These are phyloP conservation scores for Epichloe aotearoae DNA, from an alignment of 2,329 filamentous ascomycete species.

Conservation along the genomic window DNA sequence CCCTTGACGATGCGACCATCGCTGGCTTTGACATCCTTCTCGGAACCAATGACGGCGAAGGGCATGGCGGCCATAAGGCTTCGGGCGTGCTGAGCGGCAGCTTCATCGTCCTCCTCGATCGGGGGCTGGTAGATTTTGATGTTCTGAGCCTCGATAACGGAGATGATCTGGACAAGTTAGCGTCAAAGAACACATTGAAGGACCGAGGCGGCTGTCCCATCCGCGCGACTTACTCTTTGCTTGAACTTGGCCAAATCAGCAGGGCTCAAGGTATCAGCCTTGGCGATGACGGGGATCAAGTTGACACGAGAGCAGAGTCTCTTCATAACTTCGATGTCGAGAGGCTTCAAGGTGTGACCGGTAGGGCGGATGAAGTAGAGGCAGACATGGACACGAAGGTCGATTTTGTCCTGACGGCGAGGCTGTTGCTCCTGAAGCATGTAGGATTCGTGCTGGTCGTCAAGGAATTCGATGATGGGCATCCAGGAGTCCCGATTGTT, in stretches of 20 bases:
- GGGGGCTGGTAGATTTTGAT: conserved; percentile 99
- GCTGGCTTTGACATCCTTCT: conserved; percentile 96
- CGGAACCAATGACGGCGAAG: conserved; percentile 95
- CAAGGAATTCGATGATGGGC: conserved; percentile 98
- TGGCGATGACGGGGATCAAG: conserved; percentile 94
- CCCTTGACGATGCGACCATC: conserved; percentile 98
- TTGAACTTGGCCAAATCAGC: conserved; percentile 89
- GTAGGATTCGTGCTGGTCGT: conserved; percentile 99
- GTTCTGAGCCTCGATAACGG: conserved; percentile 92
- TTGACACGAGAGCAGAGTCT: conserved; percentile 95
- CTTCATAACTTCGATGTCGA: conserved; percentile 99
- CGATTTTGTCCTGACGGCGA: conserved; percentile 95
- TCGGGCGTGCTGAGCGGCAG: conserved; percentile 86
- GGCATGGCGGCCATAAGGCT: conserved; percentile 95
- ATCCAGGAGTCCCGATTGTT: conserved; percentile 99
- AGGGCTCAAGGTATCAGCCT: conserved; percentile 94
- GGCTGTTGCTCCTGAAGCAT: conserved; percentile 99
- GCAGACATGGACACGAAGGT: conserved; percentile 95
- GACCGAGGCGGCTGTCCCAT: neutral
- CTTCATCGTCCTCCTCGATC: conserved; percentile 95
- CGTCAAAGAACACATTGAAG: conserved; percentile 5
- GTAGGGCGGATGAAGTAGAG: conserved; percentile 98
- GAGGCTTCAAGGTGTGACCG: conserved; percentile 93
- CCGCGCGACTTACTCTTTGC: conserved; percentile 55
- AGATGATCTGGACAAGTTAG: conserved; percentile 54